Evolutionary conservation across 1,284 basidiomycete species (phyloP).

Genomic region (Moesziomyces globuligerus): DNA sequence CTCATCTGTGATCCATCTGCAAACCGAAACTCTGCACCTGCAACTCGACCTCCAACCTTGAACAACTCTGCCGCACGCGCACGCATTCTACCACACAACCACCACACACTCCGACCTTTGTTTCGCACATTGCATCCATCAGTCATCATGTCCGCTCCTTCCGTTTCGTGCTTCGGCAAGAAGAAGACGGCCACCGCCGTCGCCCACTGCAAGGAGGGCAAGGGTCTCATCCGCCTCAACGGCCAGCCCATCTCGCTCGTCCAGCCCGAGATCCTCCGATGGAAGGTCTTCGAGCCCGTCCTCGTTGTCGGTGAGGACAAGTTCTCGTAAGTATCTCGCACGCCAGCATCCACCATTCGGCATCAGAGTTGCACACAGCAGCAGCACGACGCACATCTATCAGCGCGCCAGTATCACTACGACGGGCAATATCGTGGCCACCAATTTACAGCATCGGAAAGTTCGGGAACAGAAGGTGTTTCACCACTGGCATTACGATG

Average conservation of each 20-base stretch:
- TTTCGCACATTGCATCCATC: conserved; percentile 11
- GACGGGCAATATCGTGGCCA: no score
- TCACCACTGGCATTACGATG: no score
- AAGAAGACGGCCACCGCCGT: conserved; percentile 68
- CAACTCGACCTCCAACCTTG: neutral
- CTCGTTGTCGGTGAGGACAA: conserved; percentile 67
- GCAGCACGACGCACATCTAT: neutral
- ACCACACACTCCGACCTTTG: conserved; percentile 2
- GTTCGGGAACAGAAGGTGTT: no score
- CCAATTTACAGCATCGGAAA: no score
- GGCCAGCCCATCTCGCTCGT: conserved; percentile 95
- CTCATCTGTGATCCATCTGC: neutral
- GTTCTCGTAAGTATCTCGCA: conserved; percentile 64
- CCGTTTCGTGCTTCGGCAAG: conserved; percentile 69
- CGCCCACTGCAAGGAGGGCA: conserved; percentile 76
- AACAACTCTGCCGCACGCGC: neutral
- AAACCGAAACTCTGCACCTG: neutral
- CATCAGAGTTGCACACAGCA: neutral
- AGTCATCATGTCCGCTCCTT: conserved; percentile 60
- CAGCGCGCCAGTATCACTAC: no score
- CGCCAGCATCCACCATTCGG: neutral
- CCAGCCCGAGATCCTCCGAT: conserved; percentile 87
- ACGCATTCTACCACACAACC: conserved; percentile 6
- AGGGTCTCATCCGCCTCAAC: conserved; percentile 96
- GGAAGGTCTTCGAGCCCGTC: conserved; percentile 91